Conservation (phyloP, 257 asterid genomes). For the Orobanche coerulescens region DNA sequence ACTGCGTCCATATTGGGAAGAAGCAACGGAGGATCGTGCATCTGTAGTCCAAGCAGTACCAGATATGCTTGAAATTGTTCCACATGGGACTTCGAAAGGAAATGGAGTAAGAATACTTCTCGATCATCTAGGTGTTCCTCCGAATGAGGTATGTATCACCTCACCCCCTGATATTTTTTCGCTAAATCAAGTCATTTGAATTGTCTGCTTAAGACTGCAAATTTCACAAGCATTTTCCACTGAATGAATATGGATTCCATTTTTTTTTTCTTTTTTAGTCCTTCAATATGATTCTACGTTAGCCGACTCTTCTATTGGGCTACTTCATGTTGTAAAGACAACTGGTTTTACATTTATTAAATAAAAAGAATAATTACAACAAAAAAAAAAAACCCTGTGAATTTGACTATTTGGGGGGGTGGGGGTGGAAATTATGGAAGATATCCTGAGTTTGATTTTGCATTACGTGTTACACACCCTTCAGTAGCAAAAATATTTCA, state of each 20-base stretch:
- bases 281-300: background rate
- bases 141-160: conserved; percentile 60
- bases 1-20: conserved; percentile 86
- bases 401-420: too few relatives aligned
- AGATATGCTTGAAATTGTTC: conserved; percentile 94
- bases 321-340: background rate
- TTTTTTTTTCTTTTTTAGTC: background rate
- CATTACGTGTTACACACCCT: too few relatives aligned
- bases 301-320: background rate
- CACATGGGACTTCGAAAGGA: conserved; percentile 88
- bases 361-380: too few relatives aligned
- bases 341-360: too few relatives aligned
- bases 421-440: too few relatives aligned
- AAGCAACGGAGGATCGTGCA: conserved; percentile 64
- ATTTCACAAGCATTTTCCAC: conserved; percentile 3
- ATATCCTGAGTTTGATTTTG: too few relatives aligned
- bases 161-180: conserved; percentile 6
- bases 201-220: background rate
- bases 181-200: background rate
- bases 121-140: conserved; percentile 77
- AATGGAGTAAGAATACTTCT: conserved; percentile 76
- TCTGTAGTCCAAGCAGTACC: conserved; percentile 92
- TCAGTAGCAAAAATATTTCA: too few relatives aligned
- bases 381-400: too few relatives aligned
- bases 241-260: background rate